These are phyloP conservation scores for Turritis glabra DNA, from an alignment of 345 rosid genomes.

Conservation along the genomic window DNA sequence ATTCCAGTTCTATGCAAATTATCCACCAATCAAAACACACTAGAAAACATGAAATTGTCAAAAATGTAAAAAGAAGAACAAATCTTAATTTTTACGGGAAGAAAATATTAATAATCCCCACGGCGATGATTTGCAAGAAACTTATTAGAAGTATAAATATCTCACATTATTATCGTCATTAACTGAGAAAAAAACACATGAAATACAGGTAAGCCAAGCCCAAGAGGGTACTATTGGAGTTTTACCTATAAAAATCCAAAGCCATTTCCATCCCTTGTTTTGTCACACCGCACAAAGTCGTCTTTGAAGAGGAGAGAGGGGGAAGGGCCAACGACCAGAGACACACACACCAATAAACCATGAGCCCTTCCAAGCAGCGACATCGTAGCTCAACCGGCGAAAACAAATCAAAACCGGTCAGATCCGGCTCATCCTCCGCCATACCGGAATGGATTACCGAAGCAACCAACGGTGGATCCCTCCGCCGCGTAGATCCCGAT, in stretches of 20 bases:
- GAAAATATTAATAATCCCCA: neutral
- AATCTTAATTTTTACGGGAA: neutral
- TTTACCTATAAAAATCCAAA: conserved; percentile 21
- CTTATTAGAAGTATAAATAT: neutral
- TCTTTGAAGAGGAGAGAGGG: conserved; percentile 7
- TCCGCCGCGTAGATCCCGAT: conserved; percentile 72
- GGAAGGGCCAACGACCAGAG: conserved; percentile 28
- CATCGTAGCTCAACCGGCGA: conserved; percentile 45
- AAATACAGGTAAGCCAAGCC: conserved; percentile 19
- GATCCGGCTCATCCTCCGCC: conserved; percentile 34
- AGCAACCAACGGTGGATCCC: conserved; percentile 69
- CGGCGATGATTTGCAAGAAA: neutral
- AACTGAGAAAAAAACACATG: conserved; percentile 25
- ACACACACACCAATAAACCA: conserved; percentile 14
- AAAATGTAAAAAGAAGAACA: neutral
- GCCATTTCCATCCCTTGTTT: conserved; percentile 24
- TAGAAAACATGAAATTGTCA: neutral
- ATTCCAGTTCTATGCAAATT: neutral
- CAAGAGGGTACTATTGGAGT: conserved; percentile 3
- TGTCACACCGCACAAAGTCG: conserved; percentile 25
- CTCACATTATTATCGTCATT: conserved; percentile 6
- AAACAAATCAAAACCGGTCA: conserved; percentile 28
- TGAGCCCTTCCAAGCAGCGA: conserved; percentile 61
- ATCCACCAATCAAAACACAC: neutral
- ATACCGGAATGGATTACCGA: conserved; percentile 65